Evolutionary conservation across 139 green algal genomes (phyloP), one percentile per base, ranked within the genome.

Genomic region (Desmodesmus armatus): DNA sequence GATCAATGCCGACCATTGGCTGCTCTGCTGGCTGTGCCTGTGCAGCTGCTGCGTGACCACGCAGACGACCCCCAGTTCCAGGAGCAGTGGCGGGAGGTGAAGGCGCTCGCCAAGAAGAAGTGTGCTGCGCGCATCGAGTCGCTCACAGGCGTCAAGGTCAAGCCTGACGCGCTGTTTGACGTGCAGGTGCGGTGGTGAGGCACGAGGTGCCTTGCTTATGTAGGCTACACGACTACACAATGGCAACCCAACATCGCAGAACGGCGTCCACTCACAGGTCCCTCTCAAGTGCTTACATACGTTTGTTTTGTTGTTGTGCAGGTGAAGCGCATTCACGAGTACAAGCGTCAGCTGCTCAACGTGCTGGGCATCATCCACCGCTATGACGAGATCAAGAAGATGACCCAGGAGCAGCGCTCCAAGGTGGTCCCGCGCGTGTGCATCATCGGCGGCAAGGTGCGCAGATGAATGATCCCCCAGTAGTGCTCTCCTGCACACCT

Each of bases 271-370:
- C 9, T 7, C 13, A 55, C 47, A 55, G 47, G 9, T 55, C 47
- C n/a, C n/a, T n/a, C n/a, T n/a, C n/a, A n/a, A n/a, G n/a, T n/a
- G n/a, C n/a, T n/a, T n/a, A n/a, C n/a, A n/a, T n/a, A n/a, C n/a
- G n/a, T n/a, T 83, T 40, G 73, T 66, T 21, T 66, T 23, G 55
- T 23, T 66, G 23, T 66, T 21, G 23, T 29, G 21, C 55, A 99
- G 93, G 93, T 99, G 81, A 99, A 99, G 92, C 94, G 97, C 78
- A 99, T 99, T 82, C 97, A 99, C 91, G 97, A 99, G 93, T 99
- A 99, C 95, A 99, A 99, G 96, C 92, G 97, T 69, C 97, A 99
- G 95, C 91, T 96, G 85, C 83, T 99, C 40, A 99, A 99, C 87
- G 85, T 98, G 74, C 90, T 99, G 77, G 93, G 90, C 82, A 92